These are phyloP conservation scores for Ensete glaucum DNA, from an alignment of 176 grass and related monocot species.

Conservation along the genomic window DNA sequence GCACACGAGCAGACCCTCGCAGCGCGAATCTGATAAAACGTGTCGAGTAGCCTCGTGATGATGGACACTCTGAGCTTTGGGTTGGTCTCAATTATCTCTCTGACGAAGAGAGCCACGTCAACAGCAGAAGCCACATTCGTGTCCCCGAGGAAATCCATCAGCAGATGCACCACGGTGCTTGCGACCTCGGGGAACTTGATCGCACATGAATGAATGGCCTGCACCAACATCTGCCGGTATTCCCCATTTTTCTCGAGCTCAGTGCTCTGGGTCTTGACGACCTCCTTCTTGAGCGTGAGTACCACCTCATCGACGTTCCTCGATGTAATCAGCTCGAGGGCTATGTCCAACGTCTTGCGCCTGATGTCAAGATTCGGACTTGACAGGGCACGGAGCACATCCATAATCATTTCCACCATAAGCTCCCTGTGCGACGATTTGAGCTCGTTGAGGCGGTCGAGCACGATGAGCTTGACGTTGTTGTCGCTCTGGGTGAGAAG, in stretches of 20 bases:
- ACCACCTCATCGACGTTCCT: slow-evolving; percentile 9
- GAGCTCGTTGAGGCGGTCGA: slow-evolving; percentile 7
- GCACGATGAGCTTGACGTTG: slow-evolving; percentile 12
- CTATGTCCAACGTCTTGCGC: slow-evolving; percentile 13
- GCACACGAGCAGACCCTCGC: slow-evolving; percentile 7
- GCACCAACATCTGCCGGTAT: slow-evolving; percentile 10
- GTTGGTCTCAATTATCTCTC: slow-evolving; percentile 14
- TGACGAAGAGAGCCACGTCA: slow-evolving; percentile 5
- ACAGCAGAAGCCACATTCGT: slow-evolving; percentile 11
- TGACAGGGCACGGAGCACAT: slow-evolving; percentile 9
- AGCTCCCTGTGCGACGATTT: slow-evolving; percentile 1
- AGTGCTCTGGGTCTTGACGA: slow-evolving; percentile 7
- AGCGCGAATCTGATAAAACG: slow-evolving; percentile 13
- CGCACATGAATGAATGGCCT: slow-evolving; percentile 1
- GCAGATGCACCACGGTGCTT: slow-evolving; percentile 4
- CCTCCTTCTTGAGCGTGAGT: slow-evolving; percentile 14
- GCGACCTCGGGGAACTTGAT: slow-evolving; percentile 10
- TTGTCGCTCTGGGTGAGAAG: slow-evolving; percentile 9
- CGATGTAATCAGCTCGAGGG: slow-evolving; percentile 4
- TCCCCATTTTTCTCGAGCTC: slow-evolving; percentile 7
- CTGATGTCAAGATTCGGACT: slow-evolving; percentile 12
- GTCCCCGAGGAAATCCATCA: slow-evolving; percentile 12
- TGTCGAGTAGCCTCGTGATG: slow-evolving; percentile 1
- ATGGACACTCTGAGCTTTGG: slow-evolving; percentile 1
- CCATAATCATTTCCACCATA: slow-evolving; percentile 13